Conservation (phyloP, 208 protist species). For the Jaenimonas drosophilae region DNA sequence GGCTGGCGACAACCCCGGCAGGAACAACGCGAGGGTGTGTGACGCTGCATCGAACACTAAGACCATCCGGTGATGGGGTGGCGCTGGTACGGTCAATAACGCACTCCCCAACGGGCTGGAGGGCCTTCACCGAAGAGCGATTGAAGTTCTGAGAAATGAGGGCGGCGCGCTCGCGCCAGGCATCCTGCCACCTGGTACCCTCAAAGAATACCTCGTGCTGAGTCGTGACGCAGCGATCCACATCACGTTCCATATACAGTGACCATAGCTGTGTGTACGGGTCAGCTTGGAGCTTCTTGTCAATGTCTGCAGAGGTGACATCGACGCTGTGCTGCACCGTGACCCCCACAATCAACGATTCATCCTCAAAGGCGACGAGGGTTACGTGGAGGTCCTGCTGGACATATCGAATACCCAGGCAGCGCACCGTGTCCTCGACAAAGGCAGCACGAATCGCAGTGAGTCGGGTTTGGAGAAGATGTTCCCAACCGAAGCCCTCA, state of each 20-base stretch:
- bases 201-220: slow-evolving; percentile 5
- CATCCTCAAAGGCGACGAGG: not conserved
- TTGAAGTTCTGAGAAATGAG: no score
- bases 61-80: no score
- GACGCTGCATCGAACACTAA: no score
- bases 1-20: no score
- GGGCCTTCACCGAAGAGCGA: no score
- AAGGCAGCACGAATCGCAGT: not conserved
- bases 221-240: not conserved
- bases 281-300: no score
- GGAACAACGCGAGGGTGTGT: no score
- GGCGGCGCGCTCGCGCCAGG: not conserved
- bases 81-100: no score
- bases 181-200: slow-evolving; percentile 1
- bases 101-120: no score
- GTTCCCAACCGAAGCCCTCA: not conserved
- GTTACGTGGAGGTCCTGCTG: not conserved
- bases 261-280: no score
- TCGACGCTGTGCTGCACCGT: slow-evolving; percentile 1
- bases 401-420: not conserved
- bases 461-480: not conserved
- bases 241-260: no score
- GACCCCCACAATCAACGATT: not conserved
- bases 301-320: no score
- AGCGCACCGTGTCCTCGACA: not conserved